Base-by-base conservation (phyloP, 257 asterid genomes). In the Penstemon davidsonii region DNA sequence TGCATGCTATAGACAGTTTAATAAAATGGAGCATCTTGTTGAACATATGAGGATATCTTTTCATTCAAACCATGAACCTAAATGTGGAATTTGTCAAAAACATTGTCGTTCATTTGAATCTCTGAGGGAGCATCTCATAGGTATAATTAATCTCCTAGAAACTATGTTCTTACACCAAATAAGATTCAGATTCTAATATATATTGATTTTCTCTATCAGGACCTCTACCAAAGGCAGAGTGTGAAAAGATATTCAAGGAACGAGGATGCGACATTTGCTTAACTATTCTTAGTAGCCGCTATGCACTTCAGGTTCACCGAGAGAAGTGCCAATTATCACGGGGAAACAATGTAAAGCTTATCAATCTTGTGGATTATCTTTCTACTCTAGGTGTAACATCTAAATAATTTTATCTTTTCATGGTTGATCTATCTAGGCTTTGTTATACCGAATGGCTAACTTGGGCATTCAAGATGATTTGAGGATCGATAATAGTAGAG, bases 91-190 rank as follows among this genome's bases (percentile, higher is more conserved):
- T 73, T 92, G 97, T 78, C 83, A 70, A 44, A 92, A 92, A 76
- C 98, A 82, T 73, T 89, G 95, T 9, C 96, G 97, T 51, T 92
- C 98, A 0, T 87, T 89, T 53, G 98, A 92, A 71, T 92, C 98
- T 69, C 82, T 92, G 3, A 69, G 98, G 62, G 98, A 92, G 77
- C 98, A 92, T 75, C 96, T 92, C 53, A 92, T 92, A 15, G 98
- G 98, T 92, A 82, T 12, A 19, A 40, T 63, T 71, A 58, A 46
- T 44, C 47, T 52, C 44, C 44, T 36, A 18, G 7, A 19, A 50
- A 49, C 59, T 13, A 60, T 58, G 2, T 37, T 38, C 65, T 18
- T 46, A 10, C 38, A 45, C 33, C 15, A 64, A 44, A 33, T 56
- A 54, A 66, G 53, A 60, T 65, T 61, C n/a, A 65, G 13, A 55